A percentile compares a stretch with the other conserved stretches of the same genome.
phyloP scores from a whole-genome alignment of 345 rosid genomes.

The Euphorbia tirucalli region DNA sequence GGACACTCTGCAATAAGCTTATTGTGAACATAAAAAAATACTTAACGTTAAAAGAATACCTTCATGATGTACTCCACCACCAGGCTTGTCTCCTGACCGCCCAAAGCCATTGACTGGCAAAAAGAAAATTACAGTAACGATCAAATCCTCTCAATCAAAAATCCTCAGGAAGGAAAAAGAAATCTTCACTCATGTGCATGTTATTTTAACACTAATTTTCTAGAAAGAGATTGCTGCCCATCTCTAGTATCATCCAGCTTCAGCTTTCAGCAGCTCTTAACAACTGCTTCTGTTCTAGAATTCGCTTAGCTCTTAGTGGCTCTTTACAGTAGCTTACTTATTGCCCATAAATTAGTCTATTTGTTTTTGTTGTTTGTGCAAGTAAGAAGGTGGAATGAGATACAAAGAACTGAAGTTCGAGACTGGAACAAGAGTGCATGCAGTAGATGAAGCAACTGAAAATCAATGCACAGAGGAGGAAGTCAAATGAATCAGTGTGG shows the following conservation, averaged over 20 bases:
- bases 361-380: not conserved
- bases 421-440: not conserved
- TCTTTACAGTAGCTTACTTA: not conserved
- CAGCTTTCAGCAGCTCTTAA: not conserved
- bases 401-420: not conserved
- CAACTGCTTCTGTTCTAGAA: not conserved
- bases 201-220: not conserved
- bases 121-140: constrained; percentile 3
- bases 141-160: constrained; percentile 12
- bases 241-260: not conserved
- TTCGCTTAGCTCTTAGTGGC: not conserved
- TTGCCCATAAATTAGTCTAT: not conserved
- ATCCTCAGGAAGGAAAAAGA: not conserved
- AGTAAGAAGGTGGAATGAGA: not conserved
- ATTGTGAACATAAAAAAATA: not conserved
- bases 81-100: constrained; percentile 78
- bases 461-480: no score
- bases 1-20: not conserved
- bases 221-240: not conserved
- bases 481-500: not conserved
- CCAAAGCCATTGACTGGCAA: constrained; percentile 78
- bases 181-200: not conserved
- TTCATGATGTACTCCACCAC: constrained; percentile 91
- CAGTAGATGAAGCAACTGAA: not conserved
- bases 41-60: constrained; percentile 51